phyloP scores from a whole-genome alignment of 2,329 filamentous ascomycete genomes.

The Davidsoniella virescens region DNA sequence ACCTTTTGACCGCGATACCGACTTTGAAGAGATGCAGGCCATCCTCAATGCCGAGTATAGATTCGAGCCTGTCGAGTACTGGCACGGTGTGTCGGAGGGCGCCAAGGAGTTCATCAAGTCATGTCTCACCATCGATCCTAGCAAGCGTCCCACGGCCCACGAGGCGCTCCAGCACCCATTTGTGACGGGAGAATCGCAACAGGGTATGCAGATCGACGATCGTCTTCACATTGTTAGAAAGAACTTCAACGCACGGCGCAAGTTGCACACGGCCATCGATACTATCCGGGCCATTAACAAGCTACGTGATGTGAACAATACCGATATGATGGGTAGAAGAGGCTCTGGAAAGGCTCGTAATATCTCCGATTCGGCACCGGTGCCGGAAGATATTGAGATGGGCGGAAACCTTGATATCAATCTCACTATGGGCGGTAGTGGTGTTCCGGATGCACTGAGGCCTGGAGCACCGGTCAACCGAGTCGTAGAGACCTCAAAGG shows the following conservation, averaged over 20 bases:
- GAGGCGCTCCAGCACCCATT: constrained; percentile 54
- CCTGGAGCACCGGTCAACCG: constrained; percentile 39
- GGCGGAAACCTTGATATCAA: constrained; percentile 8
- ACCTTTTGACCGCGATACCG: constrained; percentile 90
- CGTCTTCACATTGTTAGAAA: constrained; percentile 54
- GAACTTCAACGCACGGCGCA: constrained; percentile 57
- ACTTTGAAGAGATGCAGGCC: constrained; percentile 98
- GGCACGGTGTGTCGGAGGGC: constrained; percentile 75
- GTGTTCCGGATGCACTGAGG: constrained; percentile 35
- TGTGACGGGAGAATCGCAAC: constrained; percentile 36
- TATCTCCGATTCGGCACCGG: constrained; percentile 4
- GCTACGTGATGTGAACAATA: constrained; percentile 44
- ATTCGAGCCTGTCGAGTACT: constrained; percentile 90
- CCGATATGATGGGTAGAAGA: constrained; percentile 40
- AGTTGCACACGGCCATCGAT: constrained; percentile 53
- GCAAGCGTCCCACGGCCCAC: constrained; percentile 78
- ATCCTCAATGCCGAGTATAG: constrained; percentile 93
- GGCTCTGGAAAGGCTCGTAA: constrained; percentile 1
- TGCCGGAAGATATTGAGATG: constrained; percentile 12
- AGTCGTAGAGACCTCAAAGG: constrained; percentile 47
- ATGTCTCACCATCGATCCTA: constrained; percentile 82
- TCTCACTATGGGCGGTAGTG: constrained; percentile 17
- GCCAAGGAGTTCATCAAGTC: constrained; percentile 85
- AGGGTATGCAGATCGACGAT: constrained; percentile 40
- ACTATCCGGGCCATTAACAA: constrained; percentile 58